These are phyloP conservation scores for Alnus glutinosa DNA, from an alignment of 306 rosid species.

Conservation along the genomic window DNA sequence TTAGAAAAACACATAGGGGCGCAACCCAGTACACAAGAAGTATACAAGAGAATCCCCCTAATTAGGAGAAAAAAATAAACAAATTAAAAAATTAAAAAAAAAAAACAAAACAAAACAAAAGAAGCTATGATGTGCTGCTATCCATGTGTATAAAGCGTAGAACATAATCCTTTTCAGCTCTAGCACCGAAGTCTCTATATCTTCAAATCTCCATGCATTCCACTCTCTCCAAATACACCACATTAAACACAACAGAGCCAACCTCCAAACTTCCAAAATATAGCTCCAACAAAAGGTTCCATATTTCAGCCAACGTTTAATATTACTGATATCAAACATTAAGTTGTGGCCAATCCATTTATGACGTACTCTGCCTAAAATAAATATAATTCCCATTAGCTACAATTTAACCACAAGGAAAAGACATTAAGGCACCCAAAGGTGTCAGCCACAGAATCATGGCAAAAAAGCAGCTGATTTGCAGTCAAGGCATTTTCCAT, in stretches of 20 bases:
- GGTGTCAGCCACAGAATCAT: neutral
- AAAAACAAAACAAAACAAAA: neutral
- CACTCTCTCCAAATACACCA: too few relatives aligned
- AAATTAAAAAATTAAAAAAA: neutral
- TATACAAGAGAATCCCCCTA: too few relatives aligned
- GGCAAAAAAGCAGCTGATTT: neutral
- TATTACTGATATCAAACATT: neutral
- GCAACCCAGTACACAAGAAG: too few relatives aligned
- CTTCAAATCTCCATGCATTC: too few relatives aligned
- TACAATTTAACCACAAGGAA: neutral
- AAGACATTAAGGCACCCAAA: conserved; percentile 2
- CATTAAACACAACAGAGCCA: too few relatives aligned
- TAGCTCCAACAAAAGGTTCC: neutral
- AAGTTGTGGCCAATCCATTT: neutral
- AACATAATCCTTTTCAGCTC: too few relatives aligned
- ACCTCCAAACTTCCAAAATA: neutral
- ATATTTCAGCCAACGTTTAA: neutral
- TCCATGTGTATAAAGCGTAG: too few relatives aligned
- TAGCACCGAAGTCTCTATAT: too few relatives aligned
- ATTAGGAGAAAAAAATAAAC: too few relatives aligned
- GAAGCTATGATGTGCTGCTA: too few relatives aligned
- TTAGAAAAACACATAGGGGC: too few relatives aligned
- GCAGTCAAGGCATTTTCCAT: neutral
- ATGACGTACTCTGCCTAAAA: neutral
- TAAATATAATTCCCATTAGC: neutral